phyloP scores from a whole-genome alignment of 306 rosid species.

The Ammopiptanthus mongolicus region DNA sequence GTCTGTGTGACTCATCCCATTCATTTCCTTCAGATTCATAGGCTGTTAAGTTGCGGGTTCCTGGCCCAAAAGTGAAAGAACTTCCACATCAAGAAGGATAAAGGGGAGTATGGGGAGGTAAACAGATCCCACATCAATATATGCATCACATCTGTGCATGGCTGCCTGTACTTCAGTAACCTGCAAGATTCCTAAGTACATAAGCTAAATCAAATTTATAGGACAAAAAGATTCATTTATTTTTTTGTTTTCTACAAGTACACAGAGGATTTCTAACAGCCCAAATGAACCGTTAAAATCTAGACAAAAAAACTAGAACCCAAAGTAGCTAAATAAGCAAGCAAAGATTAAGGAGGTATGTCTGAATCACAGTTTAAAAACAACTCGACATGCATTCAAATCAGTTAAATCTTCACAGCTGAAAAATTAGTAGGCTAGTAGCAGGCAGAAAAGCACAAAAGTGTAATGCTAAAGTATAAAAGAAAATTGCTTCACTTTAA shows the following conservation, averaged over 20 bases:
- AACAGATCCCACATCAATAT: conserved; percentile 34
- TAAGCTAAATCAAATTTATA: neutral
- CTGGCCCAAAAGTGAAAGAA: too few species aligned
- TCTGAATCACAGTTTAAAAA: neutral
- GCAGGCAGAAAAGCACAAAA: neutral
- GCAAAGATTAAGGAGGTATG: neutral
- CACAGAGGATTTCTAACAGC: neutral
- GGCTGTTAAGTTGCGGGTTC: too few species aligned
- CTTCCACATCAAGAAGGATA: conserved; percentile 47
- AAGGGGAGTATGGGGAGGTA: conserved; percentile 40
- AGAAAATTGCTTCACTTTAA: neutral
- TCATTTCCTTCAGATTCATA: too few species aligned
- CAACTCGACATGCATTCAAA: neutral
- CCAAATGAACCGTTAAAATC: neutral
- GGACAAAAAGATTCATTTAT: neutral
- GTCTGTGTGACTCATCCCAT: too few species aligned
- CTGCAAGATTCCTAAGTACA: neutral
- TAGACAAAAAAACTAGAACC: neutral
- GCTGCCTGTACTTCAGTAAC: conserved; percentile 43
- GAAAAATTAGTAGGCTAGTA: neutral
- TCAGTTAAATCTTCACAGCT: neutral
- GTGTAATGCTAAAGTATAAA: neutral
- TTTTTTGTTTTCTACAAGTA: neutral
- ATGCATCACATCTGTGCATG: conserved; percentile 28
- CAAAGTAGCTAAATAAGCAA: neutral